Conservation (phyloP, 495 filamentous ascomycete species). For the Aspergillus indologenus region DNA sequence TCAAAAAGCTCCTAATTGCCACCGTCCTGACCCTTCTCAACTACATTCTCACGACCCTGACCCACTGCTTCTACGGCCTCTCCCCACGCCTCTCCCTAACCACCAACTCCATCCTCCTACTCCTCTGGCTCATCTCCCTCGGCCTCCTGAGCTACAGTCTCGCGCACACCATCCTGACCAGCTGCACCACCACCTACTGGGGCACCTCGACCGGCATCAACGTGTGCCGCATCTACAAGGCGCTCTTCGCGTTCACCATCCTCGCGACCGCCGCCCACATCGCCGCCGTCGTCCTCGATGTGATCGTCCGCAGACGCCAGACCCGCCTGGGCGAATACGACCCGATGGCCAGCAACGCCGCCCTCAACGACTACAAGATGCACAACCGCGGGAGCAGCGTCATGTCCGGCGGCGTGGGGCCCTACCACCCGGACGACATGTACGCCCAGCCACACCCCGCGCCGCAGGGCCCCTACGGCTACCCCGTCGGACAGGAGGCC, state of each 20-base stretch:
- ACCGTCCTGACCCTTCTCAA: conserved; percentile 54
- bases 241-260: conserved; percentile 60
- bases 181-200: conserved; percentile 56
- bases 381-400: conserved; percentile 27
- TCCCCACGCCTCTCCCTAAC: conserved; percentile 53
- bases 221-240: conserved; percentile 64
- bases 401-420: conserved; percentile 13
- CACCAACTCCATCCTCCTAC: conserved; percentile 48
- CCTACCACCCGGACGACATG: conserved; percentile 17
- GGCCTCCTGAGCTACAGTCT: conserved; percentile 56
- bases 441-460: conserved; percentile 8
- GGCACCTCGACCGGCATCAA: conserved; percentile 53
- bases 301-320: conserved; percentile 42
- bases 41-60: conserved; percentile 49
- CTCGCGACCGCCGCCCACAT: conserved; percentile 47
- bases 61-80: conserved; percentile 57
- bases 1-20: conserved; percentile 50
- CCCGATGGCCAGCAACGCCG: conserved; percentile 28
- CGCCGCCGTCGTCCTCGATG: conserved; percentile 49
- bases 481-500: conserved; percentile 4
- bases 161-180: conserved; percentile 53
- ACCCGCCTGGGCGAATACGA: conserved; percentile 49
- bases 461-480: conserved; percentile 13
- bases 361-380: conserved; percentile 33
- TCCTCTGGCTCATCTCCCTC: conserved; percentile 58